phyloP scores from a whole-genome alignment of 75 land plant genomes.

The Isoetes taiwanensis region DNA sequence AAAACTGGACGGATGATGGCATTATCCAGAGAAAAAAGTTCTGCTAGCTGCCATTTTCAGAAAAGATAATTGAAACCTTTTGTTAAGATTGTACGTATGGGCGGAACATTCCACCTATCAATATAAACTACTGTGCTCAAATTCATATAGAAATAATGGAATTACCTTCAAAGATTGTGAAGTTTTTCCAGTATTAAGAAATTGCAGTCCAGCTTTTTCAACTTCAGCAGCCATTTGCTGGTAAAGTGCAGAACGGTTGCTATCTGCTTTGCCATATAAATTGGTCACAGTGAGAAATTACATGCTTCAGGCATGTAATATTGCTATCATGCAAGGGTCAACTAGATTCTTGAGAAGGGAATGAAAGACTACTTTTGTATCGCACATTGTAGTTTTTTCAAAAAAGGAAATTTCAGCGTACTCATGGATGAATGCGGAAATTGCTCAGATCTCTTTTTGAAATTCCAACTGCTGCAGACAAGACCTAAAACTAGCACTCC shows the following conservation, averaged over 20 bases:
- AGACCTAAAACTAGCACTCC: no score
- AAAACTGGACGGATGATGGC: conserved; percentile 47
- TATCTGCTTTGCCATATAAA: conserved; percentile 10
- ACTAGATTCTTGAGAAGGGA: no score
- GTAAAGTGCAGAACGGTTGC: conserved; percentile 41
- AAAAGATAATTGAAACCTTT: background rate
- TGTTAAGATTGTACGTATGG: background rate
- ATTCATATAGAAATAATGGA: background rate
- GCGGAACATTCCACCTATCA: background rate
- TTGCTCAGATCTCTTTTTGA: no score
- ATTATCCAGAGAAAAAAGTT: conserved; percentile 42
- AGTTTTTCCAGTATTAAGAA: conserved; percentile 59
- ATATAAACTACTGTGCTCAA: background rate
- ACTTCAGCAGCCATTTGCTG: conserved; percentile 67
- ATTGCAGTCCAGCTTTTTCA: conserved; percentile 45
- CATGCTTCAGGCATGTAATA: no score
- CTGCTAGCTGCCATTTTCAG: conserved; percentile 32
- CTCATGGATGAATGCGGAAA: no score
- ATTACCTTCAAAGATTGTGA: conserved; percentile 54
- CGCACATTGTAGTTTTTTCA: no score
- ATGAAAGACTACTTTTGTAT: no score
- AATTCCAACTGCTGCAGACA: no score
- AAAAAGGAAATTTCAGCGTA: no score
- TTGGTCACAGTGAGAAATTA: no score
- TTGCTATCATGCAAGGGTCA: no score